These are phyloP conservation scores for Ustilago nuda DNA, from an alignment of 1,284 basidiomycete genomes.

Conservation along the genomic window DNA sequence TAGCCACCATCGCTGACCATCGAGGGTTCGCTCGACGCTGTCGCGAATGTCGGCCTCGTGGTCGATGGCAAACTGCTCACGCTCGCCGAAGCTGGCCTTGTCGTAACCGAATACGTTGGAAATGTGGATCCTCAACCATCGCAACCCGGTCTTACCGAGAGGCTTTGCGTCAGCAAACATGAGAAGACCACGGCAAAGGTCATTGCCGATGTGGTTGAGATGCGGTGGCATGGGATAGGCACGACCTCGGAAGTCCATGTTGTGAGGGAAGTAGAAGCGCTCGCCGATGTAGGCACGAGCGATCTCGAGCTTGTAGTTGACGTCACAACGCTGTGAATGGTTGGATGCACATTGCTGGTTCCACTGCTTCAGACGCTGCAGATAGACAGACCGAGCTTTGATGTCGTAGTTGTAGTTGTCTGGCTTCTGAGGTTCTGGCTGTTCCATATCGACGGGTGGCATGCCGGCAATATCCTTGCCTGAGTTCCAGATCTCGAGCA, in stretches of 20 bases:
- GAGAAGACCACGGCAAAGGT: slow-evolving; percentile 89
- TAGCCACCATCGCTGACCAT: slow-evolving; percentile 74
- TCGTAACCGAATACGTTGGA: slow-evolving; percentile 94
- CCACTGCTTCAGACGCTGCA: slow-evolving; percentile 76
- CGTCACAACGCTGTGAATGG: slow-evolving; percentile 89
- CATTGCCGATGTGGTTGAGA: slow-evolving; percentile 95
- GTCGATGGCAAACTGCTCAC: slow-evolving; percentile 81
- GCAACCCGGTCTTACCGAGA: slow-evolving; percentile 81
- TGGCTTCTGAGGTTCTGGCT: slow-evolving; percentile 75
- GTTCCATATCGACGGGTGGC: slow-evolving; percentile 62
- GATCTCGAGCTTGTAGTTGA: slow-evolving; percentile 98
- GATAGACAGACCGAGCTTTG: slow-evolving; percentile 75
- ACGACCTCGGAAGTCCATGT: slow-evolving; percentile 96
- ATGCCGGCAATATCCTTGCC: slow-evolving; percentile 71
- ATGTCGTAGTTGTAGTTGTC: slow-evolving; percentile 78
- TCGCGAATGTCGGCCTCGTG: slow-evolving; percentile 84
- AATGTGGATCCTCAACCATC: slow-evolving; percentile 91
- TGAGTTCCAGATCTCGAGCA: slow-evolving; percentile 83
- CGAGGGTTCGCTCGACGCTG: slow-evolving; percentile 76
- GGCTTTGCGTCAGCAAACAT: slow-evolving; percentile 84
- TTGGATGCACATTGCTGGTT: slow-evolving; percentile 56
- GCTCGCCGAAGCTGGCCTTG: slow-evolving; percentile 93
- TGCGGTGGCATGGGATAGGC: slow-evolving; percentile 97
- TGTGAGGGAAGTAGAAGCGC: slow-evolving; percentile 93
- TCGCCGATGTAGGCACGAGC: slow-evolving; percentile 89